A percentile compares a stretch with the other conserved stretches of the same genome.
These are phyloP conservation scores for Phytophthora melonis DNA, from an alignment of 352 stramenopile species.

Conservation along the genomic window DNA sequence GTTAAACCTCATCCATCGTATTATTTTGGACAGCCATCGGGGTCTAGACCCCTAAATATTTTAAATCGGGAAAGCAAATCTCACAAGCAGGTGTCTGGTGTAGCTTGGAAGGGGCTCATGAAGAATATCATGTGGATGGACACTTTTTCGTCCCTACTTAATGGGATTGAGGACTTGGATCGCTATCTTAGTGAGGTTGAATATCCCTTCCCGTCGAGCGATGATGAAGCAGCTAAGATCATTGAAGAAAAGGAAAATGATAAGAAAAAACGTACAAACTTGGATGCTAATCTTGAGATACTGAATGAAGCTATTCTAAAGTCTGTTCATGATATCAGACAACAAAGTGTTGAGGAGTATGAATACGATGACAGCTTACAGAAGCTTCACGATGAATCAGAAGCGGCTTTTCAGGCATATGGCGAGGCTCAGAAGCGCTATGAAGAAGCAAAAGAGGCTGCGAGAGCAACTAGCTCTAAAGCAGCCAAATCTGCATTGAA, in stretches of 20 bases:
- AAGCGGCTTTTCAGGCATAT: too few species aligned
- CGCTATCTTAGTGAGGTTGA: constrained; percentile 13
- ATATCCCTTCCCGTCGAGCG: neutral
- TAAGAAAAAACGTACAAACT: neutral
- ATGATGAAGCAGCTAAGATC: neutral
- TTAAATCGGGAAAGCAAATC: too few species aligned
- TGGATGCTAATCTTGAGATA: neutral
- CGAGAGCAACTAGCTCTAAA: too few species aligned
- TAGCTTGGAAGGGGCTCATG: constrained; percentile 10
- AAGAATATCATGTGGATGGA: constrained; percentile 6
- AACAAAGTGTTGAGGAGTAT: neutral
- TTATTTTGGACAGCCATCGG: too few species aligned
- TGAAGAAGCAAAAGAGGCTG: too few species aligned
- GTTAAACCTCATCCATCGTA: too few species aligned
- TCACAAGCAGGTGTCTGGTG: neutral
- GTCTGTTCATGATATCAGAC: constrained; percentile 13
- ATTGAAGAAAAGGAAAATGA: constrained; percentile 5
- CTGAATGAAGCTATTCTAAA: constrained; percentile 15
- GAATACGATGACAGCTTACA: too few species aligned
- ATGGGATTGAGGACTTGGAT: constrained; percentile 20
- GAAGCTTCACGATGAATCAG: too few species aligned
- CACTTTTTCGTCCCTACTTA: neutral
- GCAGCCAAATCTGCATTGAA: too few species aligned
- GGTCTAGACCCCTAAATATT: too few species aligned
- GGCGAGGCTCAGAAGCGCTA: too few species aligned